Percentiles rank a stretch among this genome's conserved stretches.
These are phyloP conservation scores for Helianthus tuberosus DNA, from an alignment of 129 eudicot genomes.

Conservation along the genomic window DNA sequence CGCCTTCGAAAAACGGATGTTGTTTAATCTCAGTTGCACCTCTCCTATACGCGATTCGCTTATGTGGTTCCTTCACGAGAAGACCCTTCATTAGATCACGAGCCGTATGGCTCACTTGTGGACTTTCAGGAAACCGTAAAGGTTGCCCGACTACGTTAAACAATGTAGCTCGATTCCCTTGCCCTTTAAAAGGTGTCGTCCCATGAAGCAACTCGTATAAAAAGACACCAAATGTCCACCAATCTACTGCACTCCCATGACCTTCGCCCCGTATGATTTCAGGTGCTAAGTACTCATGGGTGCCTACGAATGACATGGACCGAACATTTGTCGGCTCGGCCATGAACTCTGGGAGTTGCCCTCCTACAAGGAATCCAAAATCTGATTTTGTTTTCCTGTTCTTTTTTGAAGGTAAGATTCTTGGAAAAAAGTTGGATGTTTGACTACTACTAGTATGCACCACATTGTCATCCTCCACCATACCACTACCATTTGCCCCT, in stretches of 20 bases:
- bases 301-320: conserved; percentile 21
- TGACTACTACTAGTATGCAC: conserved; percentile 22
- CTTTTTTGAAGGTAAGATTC: conserved; percentile 29
- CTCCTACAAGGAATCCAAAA: conserved; percentile 19
- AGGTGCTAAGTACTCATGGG: conserved; percentile 25
- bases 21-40: conserved; percentile 30
- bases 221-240: conserved; percentile 30
- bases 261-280: conserved; percentile 27
- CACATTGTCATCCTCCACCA: conserved; percentile 16
- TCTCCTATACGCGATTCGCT: conserved; percentile 26
- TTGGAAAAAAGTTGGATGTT: conserved; percentile 24
- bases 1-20: conserved; percentile 24
- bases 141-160: conserved; percentile 25
- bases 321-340: conserved; percentile 19
- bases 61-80: conserved; percentile 29
- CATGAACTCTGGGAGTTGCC: conserved; percentile 20
- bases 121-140: conserved; percentile 24
- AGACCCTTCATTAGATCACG: conserved; percentile 27
- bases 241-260: conserved; percentile 25
- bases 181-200: conserved; percentile 24
- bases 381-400: conserved; percentile 27
- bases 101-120: conserved; percentile 19
- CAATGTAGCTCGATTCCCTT: conserved; percentile 21
- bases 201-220: conserved; percentile 27
- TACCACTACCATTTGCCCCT: not conserved